A percentile compares a stretch with the other conserved stretches of the same genome.
phyloP scores from a whole-genome alignment of 2,329 filamentous ascomycete species.

The Ascochyta rabiei region DNA sequence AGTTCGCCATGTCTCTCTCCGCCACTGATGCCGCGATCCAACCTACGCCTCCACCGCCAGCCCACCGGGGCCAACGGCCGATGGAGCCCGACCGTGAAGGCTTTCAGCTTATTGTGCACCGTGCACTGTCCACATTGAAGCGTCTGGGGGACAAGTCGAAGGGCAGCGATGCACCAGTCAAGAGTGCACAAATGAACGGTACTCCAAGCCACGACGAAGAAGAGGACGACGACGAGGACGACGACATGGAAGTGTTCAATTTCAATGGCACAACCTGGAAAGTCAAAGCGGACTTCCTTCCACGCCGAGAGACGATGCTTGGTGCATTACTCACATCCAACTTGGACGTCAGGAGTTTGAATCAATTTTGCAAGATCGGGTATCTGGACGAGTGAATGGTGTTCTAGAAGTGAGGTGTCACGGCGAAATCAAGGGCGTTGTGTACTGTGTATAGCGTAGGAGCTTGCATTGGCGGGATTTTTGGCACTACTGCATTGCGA shows the following conservation, averaged over 20 bases:
- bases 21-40: constrained; percentile 37
- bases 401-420: constrained; percentile 3
- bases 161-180: constrained; percentile 42
- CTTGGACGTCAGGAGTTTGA: constrained; percentile 52
- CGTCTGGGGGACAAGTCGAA: constrained; percentile 54
- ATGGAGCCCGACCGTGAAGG: constrained; percentile 45
- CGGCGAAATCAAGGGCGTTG: constrained; percentile 11
- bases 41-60: constrained; percentile 34
- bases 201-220: constrained; percentile 34
- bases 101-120: constrained; percentile 51
- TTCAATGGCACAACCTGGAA: constrained; percentile 42
- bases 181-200: constrained; percentile 35
- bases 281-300: constrained; percentile 51
- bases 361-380: constrained; percentile 49
- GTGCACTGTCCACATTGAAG: constrained; percentile 55
- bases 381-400: constrained; percentile 40
- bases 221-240: constrained; percentile 36
- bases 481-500: constrained; percentile 9
- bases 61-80: constrained; percentile 39
- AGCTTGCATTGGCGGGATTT: constrained; percentile 16
- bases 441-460: constrained; percentile 19
- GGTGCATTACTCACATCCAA: constrained; percentile 54
- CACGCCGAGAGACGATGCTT: constrained; percentile 53
- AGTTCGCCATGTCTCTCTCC: constrained; percentile 71
- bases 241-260: constrained; percentile 42